Base-by-base conservation (phyloP, 2,329 filamentous ascomycete species). In the Fusarium concolor region DNA sequence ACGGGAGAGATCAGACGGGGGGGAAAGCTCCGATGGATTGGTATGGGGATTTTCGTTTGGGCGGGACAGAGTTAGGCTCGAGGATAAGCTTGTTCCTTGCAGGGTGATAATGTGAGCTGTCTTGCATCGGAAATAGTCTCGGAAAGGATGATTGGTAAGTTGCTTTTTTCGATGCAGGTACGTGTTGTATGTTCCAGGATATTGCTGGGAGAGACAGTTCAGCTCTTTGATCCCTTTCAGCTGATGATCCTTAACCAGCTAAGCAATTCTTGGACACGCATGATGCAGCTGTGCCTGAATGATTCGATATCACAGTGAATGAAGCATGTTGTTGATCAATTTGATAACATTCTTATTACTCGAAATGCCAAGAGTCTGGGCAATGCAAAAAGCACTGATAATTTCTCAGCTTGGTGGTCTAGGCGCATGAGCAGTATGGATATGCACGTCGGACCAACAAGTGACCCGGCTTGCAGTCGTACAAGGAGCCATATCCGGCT, bases 21-120 rank as follows among this genome's bases (percentile, higher is more conserved):
- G 38, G 8, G 26, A 39, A 38, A 17, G 31, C 7, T 38, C 45
- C 38, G 14, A n/a, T n/a, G n/a, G n/a, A n/a, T n/a, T n/a, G n/a
- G n/a, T n/a, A n/a, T n/a, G n/a, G n/a, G n/a, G n/a, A 38, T 29
- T 38, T 28, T n/a, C 14, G 46, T 35, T 35, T 52, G 18, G 17
- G 47, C 54, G 22, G 47, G 28, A 56, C 29, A 52, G 5, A 31
- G 18, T 9, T 51, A 11, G 29, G 14, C 2, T 31, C 31, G 12
- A 18, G 7, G 29, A 53, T 35, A 54, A 43, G 37, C 37, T 42
- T 56, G 54, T 56, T 20, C 38, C 38, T 56, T 56, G 38, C 47
- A 54, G 37, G 41, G 37, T 42, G 22, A 42, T 33, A 39, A 22
- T 20, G 18, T 18, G 31, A 38, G 24, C 5, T 31, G 24, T 39